Base-by-base conservation (phyloP, 768 basidiomycete species). In the Lactifluus volemus region DNA sequence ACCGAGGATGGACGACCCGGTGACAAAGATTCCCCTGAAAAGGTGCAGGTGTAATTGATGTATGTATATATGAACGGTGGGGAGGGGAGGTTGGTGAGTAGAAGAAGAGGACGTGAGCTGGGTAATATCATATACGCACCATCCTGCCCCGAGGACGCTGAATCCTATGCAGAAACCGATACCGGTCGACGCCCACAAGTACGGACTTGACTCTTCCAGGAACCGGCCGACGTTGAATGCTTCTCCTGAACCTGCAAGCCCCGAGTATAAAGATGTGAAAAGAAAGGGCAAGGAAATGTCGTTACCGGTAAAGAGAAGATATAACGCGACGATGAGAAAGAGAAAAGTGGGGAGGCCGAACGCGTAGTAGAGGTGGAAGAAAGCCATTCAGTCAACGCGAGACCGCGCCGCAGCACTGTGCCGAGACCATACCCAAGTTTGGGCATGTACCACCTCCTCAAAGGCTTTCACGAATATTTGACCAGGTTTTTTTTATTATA, bases 1-100 rank as follows among this genome's bases (percentile, higher is more conserved):
- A 49, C 96, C 96, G 34, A 99, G 79, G 67, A 99, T 94, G 34
- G 93, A 96, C n/a, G 95, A 76, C 57, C 97, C 97, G 0, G 97
- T 98, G 58, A 98, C 76, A 78, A 96, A 93, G 71, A 99, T 98
- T 53, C 96, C 96, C 96, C 96, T 98, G 61, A 61, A 41, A 12
- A 25, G 25, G 25, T 2, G 1, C 25, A 25, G 25, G 25, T 25
- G 25, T 2, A 25, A 25, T 25, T 2, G 25, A 25, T 25, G 25
- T 25, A 25, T 25, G 25, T 1, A 25, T 25, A 25, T 25, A 25
- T 25, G 25, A 36, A 36, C 7, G 5, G 34, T 36, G 34, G 34
- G 25, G n/a, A n/a, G 25, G 25, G 25, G 1, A 25, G 25, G 25
- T 25, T 25, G 25, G 25, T 25, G 25, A 25, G 25, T 2, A 2